phyloP scores from a whole-genome alignment of 306 rosid genomes.

The Canavalia gladiata region DNA sequence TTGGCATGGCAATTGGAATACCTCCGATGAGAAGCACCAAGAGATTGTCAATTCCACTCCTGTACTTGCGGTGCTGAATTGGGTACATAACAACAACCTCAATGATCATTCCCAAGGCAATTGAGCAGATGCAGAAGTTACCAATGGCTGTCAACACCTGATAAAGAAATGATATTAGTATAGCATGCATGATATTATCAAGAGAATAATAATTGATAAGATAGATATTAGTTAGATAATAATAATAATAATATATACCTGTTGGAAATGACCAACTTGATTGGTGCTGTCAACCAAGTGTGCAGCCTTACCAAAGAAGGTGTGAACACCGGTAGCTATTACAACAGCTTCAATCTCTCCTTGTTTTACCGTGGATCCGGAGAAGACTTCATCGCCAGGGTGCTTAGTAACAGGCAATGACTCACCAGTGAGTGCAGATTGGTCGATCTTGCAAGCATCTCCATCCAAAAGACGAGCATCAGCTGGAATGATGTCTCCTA shows the following conservation, averaged over 20 bases:
- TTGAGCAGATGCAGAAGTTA: slow-evolving; percentile 93
- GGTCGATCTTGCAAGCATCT: slow-evolving; percentile 85
- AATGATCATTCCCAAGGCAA: slow-evolving; percentile 74
- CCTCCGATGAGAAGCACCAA: slow-evolving; percentile 96
- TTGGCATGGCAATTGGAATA: slow-evolving; percentile 96
- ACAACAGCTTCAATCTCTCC: slow-evolving; percentile 95
- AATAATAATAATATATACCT: slow-evolving; percentile 53
- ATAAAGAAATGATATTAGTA: no score
- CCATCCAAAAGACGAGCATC: slow-evolving; percentile 93
- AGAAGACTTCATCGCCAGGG: slow-evolving; percentile 81
- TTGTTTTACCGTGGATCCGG: slow-evolving; percentile 94
- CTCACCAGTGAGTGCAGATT: slow-evolving; percentile 92
- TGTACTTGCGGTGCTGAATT: slow-evolving; percentile 73
- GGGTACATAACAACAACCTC: slow-evolving; percentile 91
- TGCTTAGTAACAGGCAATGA: slow-evolving; percentile 70
- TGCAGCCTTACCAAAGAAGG: slow-evolving; percentile 98
- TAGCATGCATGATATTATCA: no score
- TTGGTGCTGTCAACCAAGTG: slow-evolving; percentile 88
- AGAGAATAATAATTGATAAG: no score
- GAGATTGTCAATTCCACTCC: slow-evolving; percentile 87
- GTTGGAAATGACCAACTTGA: slow-evolving; percentile 85
- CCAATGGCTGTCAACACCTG: slow-evolving; percentile 93
- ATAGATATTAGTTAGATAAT: not conserved
- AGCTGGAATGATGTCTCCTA: slow-evolving; percentile 90
- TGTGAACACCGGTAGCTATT: slow-evolving; percentile 93